Evolutionary conservation across 768 basidiomycete species (phyloP).

Genomic region (Infundibulicybe gibba): DNA sequence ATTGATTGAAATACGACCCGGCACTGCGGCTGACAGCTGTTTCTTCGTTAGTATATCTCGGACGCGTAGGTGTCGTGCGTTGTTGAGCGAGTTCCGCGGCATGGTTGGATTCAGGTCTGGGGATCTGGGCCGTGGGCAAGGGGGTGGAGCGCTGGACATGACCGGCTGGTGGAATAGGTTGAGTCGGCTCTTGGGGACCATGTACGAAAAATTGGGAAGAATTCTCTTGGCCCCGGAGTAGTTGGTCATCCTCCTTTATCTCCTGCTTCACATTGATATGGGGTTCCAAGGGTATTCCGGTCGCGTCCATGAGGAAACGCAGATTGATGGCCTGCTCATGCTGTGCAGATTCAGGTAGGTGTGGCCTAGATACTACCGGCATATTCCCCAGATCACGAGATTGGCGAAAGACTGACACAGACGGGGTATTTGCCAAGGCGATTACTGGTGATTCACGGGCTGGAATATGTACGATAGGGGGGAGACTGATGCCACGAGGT

Average conservation of each 20-base stretch:
- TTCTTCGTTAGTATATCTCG: too few relatives aligned
- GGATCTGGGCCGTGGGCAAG: not conserved
- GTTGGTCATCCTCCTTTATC: conserved; percentile 6
- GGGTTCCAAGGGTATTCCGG: conserved; percentile 10
- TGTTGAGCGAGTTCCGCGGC: not conserved
- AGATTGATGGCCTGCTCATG: conserved; percentile 25
- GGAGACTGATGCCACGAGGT: not conserved
- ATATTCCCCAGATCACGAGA: conserved; percentile 16
- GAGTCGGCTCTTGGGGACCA: not conserved
- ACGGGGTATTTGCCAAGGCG: not conserved
- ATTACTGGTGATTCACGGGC: not conserved
- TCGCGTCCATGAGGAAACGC: conserved; percentile 16
- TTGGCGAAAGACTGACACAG: not conserved
- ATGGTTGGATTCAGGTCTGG: not conserved
- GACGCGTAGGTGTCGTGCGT: too few relatives aligned
- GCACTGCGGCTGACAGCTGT: too few relatives aligned
- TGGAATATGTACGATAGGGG: not conserved
- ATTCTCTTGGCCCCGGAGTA: not conserved
- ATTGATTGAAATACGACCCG: too few relatives aligned
- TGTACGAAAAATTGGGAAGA: not conserved
- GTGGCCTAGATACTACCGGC: conserved; percentile 14
- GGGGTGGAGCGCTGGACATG: not conserved
- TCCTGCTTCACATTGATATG: conserved; percentile 6
- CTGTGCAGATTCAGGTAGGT: conserved; percentile 13
- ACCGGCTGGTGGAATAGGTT: not conserved